A percentile compares a stretch with the other conserved stretches of the same genome.
Conservation (phyloP, 2,329 filamentous ascomycete genomes). For the Phaeoacremonium minimum region DNA sequence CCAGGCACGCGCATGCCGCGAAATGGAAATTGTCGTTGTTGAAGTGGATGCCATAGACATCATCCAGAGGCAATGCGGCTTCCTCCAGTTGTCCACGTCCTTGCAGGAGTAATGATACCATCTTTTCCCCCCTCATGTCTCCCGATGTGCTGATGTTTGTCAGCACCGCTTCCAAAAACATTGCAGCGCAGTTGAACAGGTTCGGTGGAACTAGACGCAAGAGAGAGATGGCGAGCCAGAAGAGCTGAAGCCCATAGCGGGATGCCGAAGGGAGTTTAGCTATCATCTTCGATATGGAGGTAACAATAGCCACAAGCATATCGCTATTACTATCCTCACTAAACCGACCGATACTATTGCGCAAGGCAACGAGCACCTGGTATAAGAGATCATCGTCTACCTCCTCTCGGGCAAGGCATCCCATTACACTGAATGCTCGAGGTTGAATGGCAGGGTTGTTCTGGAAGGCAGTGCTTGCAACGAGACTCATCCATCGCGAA, state of each 20-base stretch:
- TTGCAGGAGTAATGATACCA: conserved; percentile 57
- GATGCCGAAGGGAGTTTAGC: conserved; percentile 62
- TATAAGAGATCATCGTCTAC: conserved; percentile 69
- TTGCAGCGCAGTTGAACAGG: conserved; percentile 62
- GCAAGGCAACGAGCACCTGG: conserved; percentile 64
- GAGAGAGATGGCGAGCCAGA: conserved; percentile 66
- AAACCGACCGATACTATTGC: conserved; percentile 61
- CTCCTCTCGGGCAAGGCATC: conserved; percentile 65
- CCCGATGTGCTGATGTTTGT: conserved; percentile 59
- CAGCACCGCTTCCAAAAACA: conserved; percentile 61
- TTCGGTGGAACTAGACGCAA: conserved; percentile 57
- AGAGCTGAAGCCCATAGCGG: conserved; percentile 64
- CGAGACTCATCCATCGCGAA: conserved; percentile 69
- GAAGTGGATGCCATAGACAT: conserved; percentile 63
- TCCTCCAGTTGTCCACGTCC: conserved; percentile 58
- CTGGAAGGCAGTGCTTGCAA: conserved; percentile 69
- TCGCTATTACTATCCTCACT: conserved; percentile 61
- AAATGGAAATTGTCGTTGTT: conserved; percentile 62
- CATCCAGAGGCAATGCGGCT: conserved; percentile 57
- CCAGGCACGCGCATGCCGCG: conserved; percentile 60
- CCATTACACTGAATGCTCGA: conserved; percentile 67
- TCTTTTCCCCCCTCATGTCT: conserved; percentile 54
- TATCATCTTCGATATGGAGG: conserved; percentile 67
- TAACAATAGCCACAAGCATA: conserved; percentile 66
- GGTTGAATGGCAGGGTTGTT: conserved; percentile 70